These are phyloP conservation scores for Thelephora terrestris DNA, from an alignment of 1,284 basidiomycete species.

Conservation along the genomic window DNA sequence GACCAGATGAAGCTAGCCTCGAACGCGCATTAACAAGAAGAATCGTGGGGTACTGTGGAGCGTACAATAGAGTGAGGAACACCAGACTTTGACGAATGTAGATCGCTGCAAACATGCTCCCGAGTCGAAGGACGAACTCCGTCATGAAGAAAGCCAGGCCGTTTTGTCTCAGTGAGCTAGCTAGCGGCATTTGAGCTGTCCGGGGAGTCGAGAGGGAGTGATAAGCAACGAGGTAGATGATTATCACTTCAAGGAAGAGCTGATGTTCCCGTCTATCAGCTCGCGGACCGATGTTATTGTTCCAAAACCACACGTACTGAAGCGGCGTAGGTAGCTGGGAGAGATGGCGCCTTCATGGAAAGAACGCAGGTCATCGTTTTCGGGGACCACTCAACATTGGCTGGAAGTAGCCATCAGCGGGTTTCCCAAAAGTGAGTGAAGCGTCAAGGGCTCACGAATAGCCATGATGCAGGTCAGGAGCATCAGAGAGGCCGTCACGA, in stretches of 20 bases:
- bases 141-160: neutral
- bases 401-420: too few relatives aligned
- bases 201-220: neutral
- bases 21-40: neutral
- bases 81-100: neutral
- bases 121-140: neutral
- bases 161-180: neutral
- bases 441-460: too few relatives aligned
- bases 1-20: conserved; percentile 19
- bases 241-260: neutral
- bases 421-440: too few relatives aligned
- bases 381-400: too few relatives aligned
- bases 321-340: neutral
- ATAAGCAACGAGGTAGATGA: neutral
- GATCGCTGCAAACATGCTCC: neutral
- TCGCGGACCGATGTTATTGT: neutral
- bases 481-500: too few relatives aligned
- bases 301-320: neutral
- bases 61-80: neutral
- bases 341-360: too few relatives aligned
- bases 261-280: neutral
- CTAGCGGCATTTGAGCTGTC: neutral
- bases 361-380: too few relatives aligned
- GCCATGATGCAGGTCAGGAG: too few relatives aligned
- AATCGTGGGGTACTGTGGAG: neutral